A percentile compares a stretch with the other conserved stretches of the same genome.
Evolutionary conservation across 1,139 yeast species (phyloP).

Genomic region (Lodderomyces jiufengensis): DNA sequence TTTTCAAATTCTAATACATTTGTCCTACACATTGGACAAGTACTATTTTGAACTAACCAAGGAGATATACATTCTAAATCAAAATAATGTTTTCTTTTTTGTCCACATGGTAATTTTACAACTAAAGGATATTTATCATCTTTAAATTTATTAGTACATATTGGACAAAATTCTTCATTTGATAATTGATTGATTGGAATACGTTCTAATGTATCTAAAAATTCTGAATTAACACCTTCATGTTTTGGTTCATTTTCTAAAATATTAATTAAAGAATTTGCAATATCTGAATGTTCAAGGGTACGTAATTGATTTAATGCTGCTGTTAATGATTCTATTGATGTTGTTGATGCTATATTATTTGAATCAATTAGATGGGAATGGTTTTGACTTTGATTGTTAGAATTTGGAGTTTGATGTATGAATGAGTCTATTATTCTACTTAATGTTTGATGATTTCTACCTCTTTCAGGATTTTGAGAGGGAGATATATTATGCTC

Average conservation of each 20-base stretch:
- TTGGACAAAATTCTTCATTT: conserved; percentile 71
- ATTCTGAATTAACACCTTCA: conserved; percentile 65
- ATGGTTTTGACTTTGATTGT: neutral
- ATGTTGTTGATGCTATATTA: conserved; percentile 9
- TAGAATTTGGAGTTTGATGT: conserved; percentile 10
- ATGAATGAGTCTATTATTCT: conserved; percentile 36
- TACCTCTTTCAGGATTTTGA: conserved; percentile 12
- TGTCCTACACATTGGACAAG: conserved; percentile 86
- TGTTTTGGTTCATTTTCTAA: conserved; percentile 18
- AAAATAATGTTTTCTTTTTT: conserved; percentile 56
- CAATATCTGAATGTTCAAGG: conserved; percentile 32
- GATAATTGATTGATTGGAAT: conserved; percentile 50
- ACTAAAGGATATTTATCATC: conserved; percentile 79
- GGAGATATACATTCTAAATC: conserved; percentile 90
- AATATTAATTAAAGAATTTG: conserved; percentile 16
- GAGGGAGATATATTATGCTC: conserved; percentile 14
- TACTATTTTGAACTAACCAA: conserved; percentile 75
- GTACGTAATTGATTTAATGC: conserved; percentile 31
- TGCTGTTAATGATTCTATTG: conserved; percentile 12
- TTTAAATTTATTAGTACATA: conserved; percentile 70
- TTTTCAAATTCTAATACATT: conserved; percentile 49
- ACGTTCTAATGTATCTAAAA: conserved; percentile 72
- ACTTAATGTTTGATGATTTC: conserved; percentile 37
- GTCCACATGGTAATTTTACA: conserved; percentile 73
- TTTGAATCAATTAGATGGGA: neutral